Evolutionary conservation across 148 eudicot genomes (phyloP).

Genomic region (Persicaria maculosa): DNA sequence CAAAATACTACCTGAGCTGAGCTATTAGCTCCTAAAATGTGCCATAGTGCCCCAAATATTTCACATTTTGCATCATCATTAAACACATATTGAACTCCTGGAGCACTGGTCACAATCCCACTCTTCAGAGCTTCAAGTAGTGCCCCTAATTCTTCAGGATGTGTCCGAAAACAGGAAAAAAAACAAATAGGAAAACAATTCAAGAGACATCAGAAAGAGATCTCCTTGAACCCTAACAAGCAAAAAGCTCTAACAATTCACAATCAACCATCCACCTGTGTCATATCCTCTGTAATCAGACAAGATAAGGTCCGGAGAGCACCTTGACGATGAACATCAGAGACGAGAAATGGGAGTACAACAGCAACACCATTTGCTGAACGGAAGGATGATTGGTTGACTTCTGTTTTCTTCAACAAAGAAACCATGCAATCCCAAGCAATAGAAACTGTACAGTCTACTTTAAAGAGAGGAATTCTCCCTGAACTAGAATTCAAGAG

Average conservation of each 20-base stretch:
- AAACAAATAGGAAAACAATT: background rate
- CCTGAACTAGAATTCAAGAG: conserved; percentile 83
- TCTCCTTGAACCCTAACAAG: background rate
- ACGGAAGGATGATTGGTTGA: conserved; percentile 86
- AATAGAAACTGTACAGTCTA: conserved; percentile 51
- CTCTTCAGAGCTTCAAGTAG: conserved; percentile 84
- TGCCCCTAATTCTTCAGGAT: conserved; percentile 81
- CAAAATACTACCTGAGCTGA: conserved; percentile 92
- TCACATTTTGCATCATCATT: conserved; percentile 85
- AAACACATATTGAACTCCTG: conserved; percentile 70
- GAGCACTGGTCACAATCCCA: conserved; percentile 79
- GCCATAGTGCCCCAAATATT: conserved; percentile 88
- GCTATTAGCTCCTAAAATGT: conserved; percentile 64
- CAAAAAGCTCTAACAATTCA: background rate
- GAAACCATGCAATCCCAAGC: conserved; percentile 98
- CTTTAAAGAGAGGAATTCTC: conserved; percentile 75
- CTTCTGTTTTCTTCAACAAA: conserved; percentile 81
- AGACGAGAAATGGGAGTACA: conserved; percentile 75
- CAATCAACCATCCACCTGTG: conserved; percentile 44
- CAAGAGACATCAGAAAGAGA: background rate
- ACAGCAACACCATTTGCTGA: conserved; percentile 71
- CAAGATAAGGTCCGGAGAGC: conserved; percentile 84
- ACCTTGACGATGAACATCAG: conserved; percentile 83
- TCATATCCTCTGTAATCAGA: conserved; percentile 73
- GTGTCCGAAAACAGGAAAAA: conserved; percentile 41